Evolutionary conservation across 2,329 filamentous ascomycete species (phyloP).

Genomic region (Talaromyces sp.): DNA sequence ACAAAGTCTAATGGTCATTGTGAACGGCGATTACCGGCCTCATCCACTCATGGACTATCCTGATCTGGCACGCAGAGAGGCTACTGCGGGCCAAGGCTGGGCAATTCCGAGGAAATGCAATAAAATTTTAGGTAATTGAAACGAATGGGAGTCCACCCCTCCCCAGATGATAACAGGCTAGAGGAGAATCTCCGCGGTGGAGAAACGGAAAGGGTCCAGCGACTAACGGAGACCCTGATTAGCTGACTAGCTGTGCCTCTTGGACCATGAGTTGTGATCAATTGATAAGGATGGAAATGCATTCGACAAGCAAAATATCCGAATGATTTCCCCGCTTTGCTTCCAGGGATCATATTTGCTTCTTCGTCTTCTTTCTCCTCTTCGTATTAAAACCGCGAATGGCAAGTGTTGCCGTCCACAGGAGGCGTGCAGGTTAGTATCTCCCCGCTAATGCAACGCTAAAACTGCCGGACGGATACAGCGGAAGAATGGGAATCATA

Average conservation of each 20-base stretch:
- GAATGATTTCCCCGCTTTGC: no score
- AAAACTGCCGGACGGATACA: not conserved
- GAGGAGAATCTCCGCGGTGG: not conserved
- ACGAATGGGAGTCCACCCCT: not conserved
- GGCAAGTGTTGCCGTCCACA: not conserved
- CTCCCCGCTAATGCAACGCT: not conserved
- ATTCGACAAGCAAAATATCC: no score
- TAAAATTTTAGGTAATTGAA: constrained; percentile 23
- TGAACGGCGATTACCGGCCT: constrained; percentile 5
- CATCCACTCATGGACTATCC: constrained; percentile 5
- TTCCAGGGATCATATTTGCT: not conserved
- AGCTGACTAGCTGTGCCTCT: no score
- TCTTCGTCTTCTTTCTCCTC: not conserved
- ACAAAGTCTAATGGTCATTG: constrained; percentile 5
- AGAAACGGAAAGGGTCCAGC: not conserved
- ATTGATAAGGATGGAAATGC: no score
- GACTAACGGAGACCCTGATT: no score
- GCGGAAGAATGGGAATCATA: not conserved
- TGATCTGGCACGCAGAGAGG: constrained; percentile 2
- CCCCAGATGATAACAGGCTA: constrained; percentile 8
- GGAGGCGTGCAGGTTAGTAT: not conserved
- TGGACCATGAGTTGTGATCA: no score
- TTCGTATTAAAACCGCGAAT: not conserved
- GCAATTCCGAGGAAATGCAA: constrained; percentile 15
- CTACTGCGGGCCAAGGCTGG: constrained; percentile 6